Percentiles rank a stretch among this genome's conserved stretches.
Evolutionary conservation across 306 rosid genomes (phyloP).

Genomic region (Glycine tomentella): DNA sequence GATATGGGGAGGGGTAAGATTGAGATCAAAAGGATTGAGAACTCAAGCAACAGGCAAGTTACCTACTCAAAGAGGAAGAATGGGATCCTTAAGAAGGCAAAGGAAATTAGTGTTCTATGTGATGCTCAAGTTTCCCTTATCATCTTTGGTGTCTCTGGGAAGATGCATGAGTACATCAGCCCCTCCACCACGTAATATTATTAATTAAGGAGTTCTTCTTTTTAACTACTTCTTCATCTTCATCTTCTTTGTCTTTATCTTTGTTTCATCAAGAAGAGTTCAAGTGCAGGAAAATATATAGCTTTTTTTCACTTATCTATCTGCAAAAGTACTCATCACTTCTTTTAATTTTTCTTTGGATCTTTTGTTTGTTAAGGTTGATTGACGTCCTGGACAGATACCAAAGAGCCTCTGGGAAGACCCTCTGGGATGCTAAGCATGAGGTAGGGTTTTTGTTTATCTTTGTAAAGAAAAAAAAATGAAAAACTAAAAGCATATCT

Average conservation of each 20-base stretch:
- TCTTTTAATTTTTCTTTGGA: not conserved
- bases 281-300: not conserved
- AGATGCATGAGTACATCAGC: constrained; percentile 76
- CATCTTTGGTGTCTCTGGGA: constrained; percentile 66
- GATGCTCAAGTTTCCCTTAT: constrained; percentile 86
- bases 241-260: not conserved
- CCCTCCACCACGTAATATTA: constrained; percentile 65
- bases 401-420: constrained; percentile 71
- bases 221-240: no score
- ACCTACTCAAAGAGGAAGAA: constrained; percentile 85
- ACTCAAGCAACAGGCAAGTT: constrained; percentile 84
- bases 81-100: constrained; percentile 88
- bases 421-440: constrained; percentile 90
- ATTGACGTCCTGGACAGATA: constrained; percentile 67
- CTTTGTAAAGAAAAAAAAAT: not conserved
- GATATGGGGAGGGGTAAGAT: constrained; percentile 94
- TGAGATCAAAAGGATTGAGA: constrained; percentile 95
- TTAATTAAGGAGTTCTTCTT: no score
- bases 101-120: constrained; percentile 84
- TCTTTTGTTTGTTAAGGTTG: constrained; percentile 60
- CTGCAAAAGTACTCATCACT: not conserved
- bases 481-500: not conserved
- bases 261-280: constrained; percentile 14
- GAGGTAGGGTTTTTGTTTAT: constrained; percentile 55
- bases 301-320: not conserved